Evolutionary conservation across 305 asterid genomes (phyloP).

Genomic region (Fraxinus ornus): DNA sequence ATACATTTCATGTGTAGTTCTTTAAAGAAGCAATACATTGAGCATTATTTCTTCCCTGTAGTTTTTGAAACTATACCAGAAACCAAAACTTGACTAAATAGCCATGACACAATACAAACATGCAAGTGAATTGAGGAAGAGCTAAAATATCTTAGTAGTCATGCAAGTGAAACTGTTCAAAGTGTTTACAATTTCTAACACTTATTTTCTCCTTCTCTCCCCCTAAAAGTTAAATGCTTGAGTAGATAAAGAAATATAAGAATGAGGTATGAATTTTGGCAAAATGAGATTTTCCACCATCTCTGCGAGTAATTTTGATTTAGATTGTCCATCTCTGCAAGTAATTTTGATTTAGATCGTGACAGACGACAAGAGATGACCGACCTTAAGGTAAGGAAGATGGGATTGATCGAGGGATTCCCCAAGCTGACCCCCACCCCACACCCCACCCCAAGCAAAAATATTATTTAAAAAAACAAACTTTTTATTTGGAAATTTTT

Average conservation of each 20-base stretch:
- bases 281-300: neutral
- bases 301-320: neutral
- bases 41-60: neutral
- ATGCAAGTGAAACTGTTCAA: neutral
- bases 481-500: neutral
- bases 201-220: neutral
- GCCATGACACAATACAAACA: neutral
- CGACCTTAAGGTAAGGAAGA: neutral
- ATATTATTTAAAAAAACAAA: too few relatives aligned
- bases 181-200: neutral
- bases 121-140: neutral
- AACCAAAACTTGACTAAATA: neutral
- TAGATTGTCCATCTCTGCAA: neutral
- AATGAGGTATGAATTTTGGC: neutral
- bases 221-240: neutral
- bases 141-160: neutral
- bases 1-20: neutral
- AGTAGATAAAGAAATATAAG: neutral
- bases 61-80: neutral
- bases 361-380: neutral
- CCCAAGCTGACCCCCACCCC: neutral
- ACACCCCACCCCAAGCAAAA: neutral
- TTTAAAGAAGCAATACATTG: neutral
- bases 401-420: neutral
- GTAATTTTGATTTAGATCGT: neutral